Evolutionary conservation across 2,329 filamentous ascomycete genomes (phyloP), one percentile per base, ranked within the genome.

Genomic region (Aspergillus brasiliensis): DNA sequence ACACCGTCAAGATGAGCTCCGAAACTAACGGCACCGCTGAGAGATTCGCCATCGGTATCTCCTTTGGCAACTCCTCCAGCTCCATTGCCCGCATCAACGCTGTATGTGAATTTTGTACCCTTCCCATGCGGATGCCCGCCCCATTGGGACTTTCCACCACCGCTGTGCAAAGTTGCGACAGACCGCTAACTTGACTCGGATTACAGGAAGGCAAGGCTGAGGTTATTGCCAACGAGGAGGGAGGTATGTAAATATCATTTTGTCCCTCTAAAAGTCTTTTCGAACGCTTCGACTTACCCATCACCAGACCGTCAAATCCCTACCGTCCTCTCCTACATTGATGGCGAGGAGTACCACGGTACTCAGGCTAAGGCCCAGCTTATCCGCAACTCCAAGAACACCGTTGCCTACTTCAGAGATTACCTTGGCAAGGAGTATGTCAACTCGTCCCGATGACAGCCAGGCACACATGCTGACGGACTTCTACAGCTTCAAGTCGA

Each of bases 221-320:
- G 77, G 94, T 99, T 65, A 98, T 99, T 81, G 95, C 95, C 74
- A 98, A 99, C 81, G 95, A 98, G 82, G 95, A 98, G 75, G 95
- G 95, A 84, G 91, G 91, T 67, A 48, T 21, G 62, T 67, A 17
- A 7, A 11, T 31, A 19, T 25, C 25, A 47, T 27, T 40, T 28
- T 7, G n/a, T 15, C n/a, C n/a, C n/a, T n/a, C n/a, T 25, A 28
- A 15, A 19, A 23, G 21, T 54, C 21, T 27, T 38, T 34, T 34
- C 10, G 40, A 46, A 52, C 52, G 42, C 59, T 62, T 61, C 61
- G 67, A 58, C 53, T 66, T 62, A 68, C 60, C 23, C 40, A 57
- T 28, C 56, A 49, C 37, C 67, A 94, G 95, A 99, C 80, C 93
- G 95, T 78, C 94, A 98, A 79, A 99, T 99, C 67, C 95, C 95